phyloP scores from a whole-genome alignment of 2,329 filamentous ascomycete genomes.

The Exophiala sp. region DNA sequence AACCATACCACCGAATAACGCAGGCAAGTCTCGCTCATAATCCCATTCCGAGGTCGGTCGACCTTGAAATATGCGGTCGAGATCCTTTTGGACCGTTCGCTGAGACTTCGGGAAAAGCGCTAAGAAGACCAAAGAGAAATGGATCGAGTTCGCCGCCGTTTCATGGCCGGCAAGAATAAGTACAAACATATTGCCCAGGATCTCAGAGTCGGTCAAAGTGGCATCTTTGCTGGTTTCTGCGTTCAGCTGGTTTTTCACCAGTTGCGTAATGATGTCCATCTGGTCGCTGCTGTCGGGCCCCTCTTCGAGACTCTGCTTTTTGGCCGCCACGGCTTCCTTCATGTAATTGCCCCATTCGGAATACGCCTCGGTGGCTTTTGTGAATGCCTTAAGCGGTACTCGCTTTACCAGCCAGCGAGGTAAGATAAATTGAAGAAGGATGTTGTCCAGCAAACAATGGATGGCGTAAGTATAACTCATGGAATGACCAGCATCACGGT shows the following conservation, averaged over 20 bases:
- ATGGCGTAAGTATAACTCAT: constrained; percentile 66
- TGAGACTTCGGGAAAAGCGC: constrained; percentile 65
- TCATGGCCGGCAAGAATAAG: constrained; percentile 72
- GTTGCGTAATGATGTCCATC: constrained; percentile 56
- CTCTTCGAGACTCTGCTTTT: constrained; percentile 47
- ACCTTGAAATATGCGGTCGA: constrained; percentile 58
- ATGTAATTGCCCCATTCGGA: constrained; percentile 67
- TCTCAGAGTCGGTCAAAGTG: constrained; percentile 24
- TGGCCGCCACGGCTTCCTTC: constrained; percentile 63
- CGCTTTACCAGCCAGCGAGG: constrained; percentile 55
- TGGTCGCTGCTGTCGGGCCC: constrained; percentile 39
- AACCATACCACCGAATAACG: constrained; percentile 65
- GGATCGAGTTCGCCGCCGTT: constrained; percentile 71
- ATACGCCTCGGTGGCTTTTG: constrained; percentile 53
- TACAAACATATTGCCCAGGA: constrained; percentile 41
- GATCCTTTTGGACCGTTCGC: constrained; percentile 62
- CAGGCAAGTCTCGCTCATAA: constrained; percentile 64
- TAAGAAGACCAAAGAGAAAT: constrained; percentile 67
- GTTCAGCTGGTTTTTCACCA: constrained; percentile 46
- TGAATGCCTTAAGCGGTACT: constrained; percentile 52
- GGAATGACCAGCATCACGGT: constrained; percentile 49
- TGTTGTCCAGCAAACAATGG: constrained; percentile 58
- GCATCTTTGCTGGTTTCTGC: constrained; percentile 25
- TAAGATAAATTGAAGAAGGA: constrained; percentile 59
- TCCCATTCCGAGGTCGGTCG: constrained; percentile 58